phyloP scores from a whole-genome alignment of 1,284 basidiomycete species.

The Austroboletus niveus region DNA sequence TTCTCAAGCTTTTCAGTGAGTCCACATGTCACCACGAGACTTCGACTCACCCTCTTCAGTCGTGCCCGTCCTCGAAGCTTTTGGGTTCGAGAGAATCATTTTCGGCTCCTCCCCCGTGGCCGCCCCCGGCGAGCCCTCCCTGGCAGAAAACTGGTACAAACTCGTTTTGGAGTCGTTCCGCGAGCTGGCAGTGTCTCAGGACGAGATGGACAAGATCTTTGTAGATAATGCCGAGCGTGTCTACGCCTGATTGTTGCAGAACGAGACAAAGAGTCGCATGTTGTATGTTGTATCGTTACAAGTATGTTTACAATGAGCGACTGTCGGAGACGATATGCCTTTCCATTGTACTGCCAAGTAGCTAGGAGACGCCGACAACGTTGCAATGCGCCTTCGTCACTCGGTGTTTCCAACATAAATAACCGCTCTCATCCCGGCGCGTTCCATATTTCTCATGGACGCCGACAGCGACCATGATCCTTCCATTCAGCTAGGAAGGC shows the following conservation, averaged over 20 bases:
- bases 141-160: conserved; percentile 73
- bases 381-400: conserved; percentile 11
- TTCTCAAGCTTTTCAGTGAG: conserved; percentile 88
- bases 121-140: conserved; percentile 52
- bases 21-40: conserved; percentile 24
- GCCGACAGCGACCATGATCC: conserved; percentile 16
- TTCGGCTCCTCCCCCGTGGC: conserved; percentile 57
- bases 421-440: neutral
- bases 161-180: conserved; percentile 76
- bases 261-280: too few relatives aligned
- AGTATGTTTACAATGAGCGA: too few relatives aligned
- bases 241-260: conserved; percentile 40
- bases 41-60: conserved; percentile 42
- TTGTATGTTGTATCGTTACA: neutral
- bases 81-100: conserved; percentile 59
- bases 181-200: conserved; percentile 81
- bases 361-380: conserved; percentile 1
- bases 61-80: conserved; percentile 71
- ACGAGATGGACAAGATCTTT: conserved; percentile 74
- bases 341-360: neutral
- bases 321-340: neutral
- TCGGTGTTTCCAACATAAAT: conserved; percentile 5
- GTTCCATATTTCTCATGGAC: conserved; percentile 14
- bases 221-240: conserved; percentile 61
- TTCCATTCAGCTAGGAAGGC: conserved; percentile 18